These are phyloP conservation scores for Claviceps africana DNA, from an alignment of 2,329 filamentous ascomycete species.

Conservation along the genomic window DNA sequence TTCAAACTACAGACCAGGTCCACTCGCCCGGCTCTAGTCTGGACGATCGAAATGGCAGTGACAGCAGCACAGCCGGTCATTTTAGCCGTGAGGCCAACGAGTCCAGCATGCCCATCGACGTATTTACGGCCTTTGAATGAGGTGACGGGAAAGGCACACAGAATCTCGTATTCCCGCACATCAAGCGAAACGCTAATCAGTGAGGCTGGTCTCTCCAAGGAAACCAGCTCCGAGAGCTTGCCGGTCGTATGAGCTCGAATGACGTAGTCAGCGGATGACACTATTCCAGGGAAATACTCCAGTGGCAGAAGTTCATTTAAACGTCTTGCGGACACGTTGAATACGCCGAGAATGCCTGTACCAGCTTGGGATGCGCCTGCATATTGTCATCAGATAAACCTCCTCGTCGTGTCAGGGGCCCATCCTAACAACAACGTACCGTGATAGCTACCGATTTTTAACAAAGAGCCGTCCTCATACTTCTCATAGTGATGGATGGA, in stretches of 20 bases:
- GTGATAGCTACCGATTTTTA: conserved; percentile 70
- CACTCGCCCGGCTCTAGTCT: conserved; percentile 42
- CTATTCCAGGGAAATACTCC: conserved; percentile 56
- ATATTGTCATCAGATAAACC: background rate
- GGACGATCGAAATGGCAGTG: conserved; percentile 42
- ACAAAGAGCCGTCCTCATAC: conserved; percentile 58
- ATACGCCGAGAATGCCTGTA: conserved; percentile 65
- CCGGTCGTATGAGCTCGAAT: conserved; percentile 60
- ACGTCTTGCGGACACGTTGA: conserved; percentile 57
- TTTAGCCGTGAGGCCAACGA: conserved; percentile 68
- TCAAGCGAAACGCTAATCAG: conserved; percentile 51
- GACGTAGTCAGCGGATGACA: conserved; percentile 46
- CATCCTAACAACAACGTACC: conserved; percentile 29
- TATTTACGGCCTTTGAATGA: conserved; percentile 32
- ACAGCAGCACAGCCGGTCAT: conserved; percentile 82
- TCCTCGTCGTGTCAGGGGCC: background rate
- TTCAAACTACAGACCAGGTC: conserved; percentile 58
- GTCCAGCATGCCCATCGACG: conserved; percentile 40
- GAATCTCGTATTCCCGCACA: conserved; percentile 61
- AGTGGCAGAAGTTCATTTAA: conserved; percentile 59
- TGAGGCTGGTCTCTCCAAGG: conserved; percentile 26
- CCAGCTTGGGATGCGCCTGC: conserved; percentile 45
- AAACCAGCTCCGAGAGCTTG: conserved; percentile 40
- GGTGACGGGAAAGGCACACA: conserved; percentile 57
- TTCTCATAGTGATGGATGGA: conserved; percentile 58